Percentiles rank a stretch among this genome's conserved stretches.
Evolutionary conservation across 179 eudicot species (phyloP).

Genomic region (Beta corolliflora): DNA sequence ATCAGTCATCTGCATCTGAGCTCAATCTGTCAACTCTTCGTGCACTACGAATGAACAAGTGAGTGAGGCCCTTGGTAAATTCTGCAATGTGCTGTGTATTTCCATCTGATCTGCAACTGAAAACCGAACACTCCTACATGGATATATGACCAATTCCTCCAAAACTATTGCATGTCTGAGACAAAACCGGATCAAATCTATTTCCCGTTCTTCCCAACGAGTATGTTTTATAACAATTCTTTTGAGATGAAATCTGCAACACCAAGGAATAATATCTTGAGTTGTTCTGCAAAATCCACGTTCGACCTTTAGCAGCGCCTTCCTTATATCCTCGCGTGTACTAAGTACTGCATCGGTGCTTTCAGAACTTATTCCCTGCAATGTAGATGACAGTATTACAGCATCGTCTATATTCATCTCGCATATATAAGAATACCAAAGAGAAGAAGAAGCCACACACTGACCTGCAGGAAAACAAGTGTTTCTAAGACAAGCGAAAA

Average conservation of each 20-base stretch:
- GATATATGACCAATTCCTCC: neutral
- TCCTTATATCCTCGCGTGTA: no score
- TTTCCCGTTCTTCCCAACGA: neutral
- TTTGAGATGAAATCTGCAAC: constrained; percentile 14
- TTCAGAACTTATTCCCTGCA: neutral
- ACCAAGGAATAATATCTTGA: neutral
- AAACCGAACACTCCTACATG: no score
- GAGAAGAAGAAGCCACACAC: neutral
- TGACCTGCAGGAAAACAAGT: neutral
- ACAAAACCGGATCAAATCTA: neutral
- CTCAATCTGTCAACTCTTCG: no score
- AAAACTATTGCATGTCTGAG: constrained; percentile 13
- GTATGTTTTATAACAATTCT: neutral
- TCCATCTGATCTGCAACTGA: neutral
- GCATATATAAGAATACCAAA: neutral
- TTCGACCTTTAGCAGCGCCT: neutral
- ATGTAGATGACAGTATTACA: neutral
- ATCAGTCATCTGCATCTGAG: no score
- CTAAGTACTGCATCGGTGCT: no score
- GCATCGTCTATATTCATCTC: neutral
- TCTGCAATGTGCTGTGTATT: neutral
- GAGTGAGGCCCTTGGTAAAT: neutral
- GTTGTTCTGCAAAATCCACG: neutral
- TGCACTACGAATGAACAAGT: neutral
- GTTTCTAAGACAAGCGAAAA: neutral